Percentiles rank a stretch among this genome's conserved stretches.
These are phyloP conservation scores for Ichthyophthirius multifiliis DNA, from an alignment of 169 alveolate genomes.

Conservation along the genomic window DNA sequence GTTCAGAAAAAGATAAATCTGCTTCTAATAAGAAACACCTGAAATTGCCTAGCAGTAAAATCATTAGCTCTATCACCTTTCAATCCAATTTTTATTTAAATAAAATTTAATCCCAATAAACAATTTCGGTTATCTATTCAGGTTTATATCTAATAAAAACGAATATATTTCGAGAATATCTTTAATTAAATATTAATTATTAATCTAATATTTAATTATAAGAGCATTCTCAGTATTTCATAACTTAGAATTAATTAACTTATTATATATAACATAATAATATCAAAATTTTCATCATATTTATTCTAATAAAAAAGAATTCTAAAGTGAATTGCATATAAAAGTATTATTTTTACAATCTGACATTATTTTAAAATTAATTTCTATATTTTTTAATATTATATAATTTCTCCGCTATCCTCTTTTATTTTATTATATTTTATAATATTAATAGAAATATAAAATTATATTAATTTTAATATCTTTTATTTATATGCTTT, in stretches of 20 bases:
- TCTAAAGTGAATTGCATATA: background rate
- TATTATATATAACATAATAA: background rate
- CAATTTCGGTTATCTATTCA: conserved; percentile 19
- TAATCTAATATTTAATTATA: background rate
- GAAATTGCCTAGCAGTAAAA: conserved; percentile 40
- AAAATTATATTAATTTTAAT: conserved; percentile 63
- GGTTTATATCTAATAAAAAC: conserved; percentile 38
- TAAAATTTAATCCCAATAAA: conserved; percentile 5
- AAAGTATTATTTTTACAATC: background rate
- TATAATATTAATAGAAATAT: conserved; percentile 71
- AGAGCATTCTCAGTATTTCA: background rate
- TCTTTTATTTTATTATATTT: conserved; percentile 72
- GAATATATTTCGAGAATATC: conserved; percentile 1
- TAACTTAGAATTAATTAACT: background rate
- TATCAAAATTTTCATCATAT: background rate
- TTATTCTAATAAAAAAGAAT: no score
- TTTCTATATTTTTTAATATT: conserved; percentile 48
- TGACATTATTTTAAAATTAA: conserved; percentile 68
- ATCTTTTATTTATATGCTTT: conserved; percentile 51
- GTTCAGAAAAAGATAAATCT: conserved; percentile 37
- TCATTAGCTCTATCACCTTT: conserved; percentile 49
- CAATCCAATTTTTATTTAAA: conserved; percentile 17
- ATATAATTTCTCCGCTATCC: conserved; percentile 55
- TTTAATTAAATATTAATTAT: background rate
- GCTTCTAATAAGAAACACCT: conserved; percentile 22